A percentile compares a stretch with the other conserved stretches of the same genome.
phyloP scores from a whole-genome alignment of 768 basidiomycete species.

The Crepidotus variabilis region DNA sequence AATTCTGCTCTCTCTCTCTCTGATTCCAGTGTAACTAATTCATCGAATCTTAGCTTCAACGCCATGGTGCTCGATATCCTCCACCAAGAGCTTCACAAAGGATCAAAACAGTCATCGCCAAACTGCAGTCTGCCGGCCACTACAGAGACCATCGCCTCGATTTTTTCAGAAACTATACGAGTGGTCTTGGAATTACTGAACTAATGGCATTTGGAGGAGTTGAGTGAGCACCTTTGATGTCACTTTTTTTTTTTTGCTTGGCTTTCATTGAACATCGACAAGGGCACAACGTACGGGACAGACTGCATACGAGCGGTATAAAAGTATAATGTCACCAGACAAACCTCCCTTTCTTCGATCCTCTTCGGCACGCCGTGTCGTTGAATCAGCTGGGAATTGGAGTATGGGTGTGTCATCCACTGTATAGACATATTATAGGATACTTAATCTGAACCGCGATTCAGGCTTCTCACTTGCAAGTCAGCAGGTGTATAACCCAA shows the following conservation, averaged over 20 bases:
- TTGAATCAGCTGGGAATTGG: constrained; percentile 71
- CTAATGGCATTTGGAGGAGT: constrained; percentile 65
- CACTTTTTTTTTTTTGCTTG: too few relatives aligned
- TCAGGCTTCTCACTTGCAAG: constrained; percentile 62
- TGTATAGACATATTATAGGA: background rate
- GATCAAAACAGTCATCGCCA: constrained; percentile 47
- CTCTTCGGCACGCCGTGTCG: constrained; percentile 51
- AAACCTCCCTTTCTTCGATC: constrained; percentile 49
- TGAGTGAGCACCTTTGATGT: constrained; percentile 47
- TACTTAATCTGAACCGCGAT: background rate
- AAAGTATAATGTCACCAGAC: constrained; percentile 35
- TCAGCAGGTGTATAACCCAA: constrained; percentile 34
- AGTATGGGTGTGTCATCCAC: constrained; percentile 40
- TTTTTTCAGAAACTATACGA: constrained; percentile 60
- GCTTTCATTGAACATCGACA: too few relatives aligned
- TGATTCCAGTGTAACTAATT: too few relatives aligned
- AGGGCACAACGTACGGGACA: constrained; percentile 45
- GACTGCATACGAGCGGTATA: constrained; percentile 52
- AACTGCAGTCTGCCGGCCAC: constrained; percentile 44
- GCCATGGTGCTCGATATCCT: constrained; percentile 80
- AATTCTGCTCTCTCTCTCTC: too few relatives aligned
- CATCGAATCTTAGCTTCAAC: constrained; percentile 51
- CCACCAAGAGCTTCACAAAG: constrained; percentile 41
- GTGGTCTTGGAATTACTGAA: constrained; percentile 51
- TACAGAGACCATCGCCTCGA: constrained; percentile 43